These are phyloP conservation scores for Histomonas meleagridis DNA, from an alignment of 208 protist species.

Conservation along the genomic window DNA sequence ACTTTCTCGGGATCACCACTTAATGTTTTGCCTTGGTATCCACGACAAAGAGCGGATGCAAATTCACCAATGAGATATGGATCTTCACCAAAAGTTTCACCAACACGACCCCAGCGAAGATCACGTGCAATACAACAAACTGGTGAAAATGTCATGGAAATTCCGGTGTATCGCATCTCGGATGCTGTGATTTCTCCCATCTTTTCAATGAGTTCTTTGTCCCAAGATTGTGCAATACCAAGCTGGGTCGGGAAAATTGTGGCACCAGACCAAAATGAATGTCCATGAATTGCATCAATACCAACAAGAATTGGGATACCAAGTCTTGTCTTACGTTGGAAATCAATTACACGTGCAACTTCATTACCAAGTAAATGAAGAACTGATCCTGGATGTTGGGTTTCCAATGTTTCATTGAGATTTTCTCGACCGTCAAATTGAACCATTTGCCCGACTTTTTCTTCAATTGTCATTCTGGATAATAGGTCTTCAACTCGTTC, in stretches of 20 bases:
- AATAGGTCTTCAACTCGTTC: not conserved
- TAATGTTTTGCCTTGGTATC: conserved; percentile 39
- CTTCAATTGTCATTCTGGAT: not conserved
- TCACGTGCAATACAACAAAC: conserved; percentile 51
- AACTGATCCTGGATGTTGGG: not conserved
- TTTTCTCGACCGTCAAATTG: not conserved
- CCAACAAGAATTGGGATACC: conserved; percentile 51
- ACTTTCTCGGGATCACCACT: conserved; percentile 37
- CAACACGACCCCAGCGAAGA: conserved; percentile 51
- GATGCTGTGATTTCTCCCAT: conserved; percentile 38
- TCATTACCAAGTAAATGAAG: not conserved
- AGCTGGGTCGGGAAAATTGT: conserved; percentile 56
- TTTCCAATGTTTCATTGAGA: not conserved
- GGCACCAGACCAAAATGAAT: conserved; percentile 42
- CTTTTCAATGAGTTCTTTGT: conserved; percentile 31
- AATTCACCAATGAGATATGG: conserved; percentile 38
- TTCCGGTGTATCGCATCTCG: conserved; percentile 51
- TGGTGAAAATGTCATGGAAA: conserved; percentile 53
- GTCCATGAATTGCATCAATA: conserved; percentile 52
- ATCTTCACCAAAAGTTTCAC: conserved; percentile 58
- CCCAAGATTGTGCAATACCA: conserved; percentile 49
- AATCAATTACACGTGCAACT: not conserved
- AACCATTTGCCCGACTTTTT: not conserved
- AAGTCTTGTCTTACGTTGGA: not conserved
- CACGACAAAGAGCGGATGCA: conserved; percentile 33